phyloP scores from a whole-genome alignment of 805 yeast genomes.

The Candida methanosorbosa region DNA sequence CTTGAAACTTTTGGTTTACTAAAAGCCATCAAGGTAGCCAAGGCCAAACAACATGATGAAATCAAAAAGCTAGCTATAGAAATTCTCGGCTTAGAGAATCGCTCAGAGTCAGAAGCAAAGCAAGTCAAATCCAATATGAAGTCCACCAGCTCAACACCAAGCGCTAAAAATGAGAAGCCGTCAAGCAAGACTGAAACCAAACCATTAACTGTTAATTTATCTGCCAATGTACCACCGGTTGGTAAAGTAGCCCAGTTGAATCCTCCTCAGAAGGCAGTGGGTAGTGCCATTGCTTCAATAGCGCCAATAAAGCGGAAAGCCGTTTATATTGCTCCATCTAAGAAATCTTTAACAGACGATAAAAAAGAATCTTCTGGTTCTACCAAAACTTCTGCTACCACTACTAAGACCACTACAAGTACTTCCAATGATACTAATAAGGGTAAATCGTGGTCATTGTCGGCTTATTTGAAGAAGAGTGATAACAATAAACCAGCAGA shows the following conservation, averaged over 20 bases:
- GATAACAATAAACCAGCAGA: too few relatives aligned
- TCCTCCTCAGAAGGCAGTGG: too few relatives aligned
- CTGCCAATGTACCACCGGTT: too few relatives aligned
- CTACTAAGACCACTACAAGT: not conserved
- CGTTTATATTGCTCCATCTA: not conserved
- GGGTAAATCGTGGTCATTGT: not conserved
- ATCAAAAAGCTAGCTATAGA: constrained; percentile 2
- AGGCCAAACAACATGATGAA: not conserved
- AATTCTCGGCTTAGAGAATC: not conserved
- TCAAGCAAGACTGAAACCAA: too few relatives aligned
- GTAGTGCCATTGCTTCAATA: too few relatives aligned
- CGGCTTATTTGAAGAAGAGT: not conserved
- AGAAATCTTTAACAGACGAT: not conserved
- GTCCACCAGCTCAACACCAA: too few relatives aligned
- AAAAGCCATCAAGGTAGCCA: not conserved
- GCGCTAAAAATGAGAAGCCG: too few relatives aligned
- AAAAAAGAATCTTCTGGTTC: not conserved
- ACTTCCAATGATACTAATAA: not conserved
- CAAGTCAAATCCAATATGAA: too few relatives aligned
- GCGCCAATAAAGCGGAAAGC: too few relatives aligned
- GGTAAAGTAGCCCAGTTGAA: too few relatives aligned
- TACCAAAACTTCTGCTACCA: not conserved
- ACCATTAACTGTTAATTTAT: too few relatives aligned
- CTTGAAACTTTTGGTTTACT: not conserved
- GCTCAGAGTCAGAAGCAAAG: too few relatives aligned